Base-by-base conservation (phyloP, 129 eudicot genomes). In the Cynara cardunculus region DNA sequence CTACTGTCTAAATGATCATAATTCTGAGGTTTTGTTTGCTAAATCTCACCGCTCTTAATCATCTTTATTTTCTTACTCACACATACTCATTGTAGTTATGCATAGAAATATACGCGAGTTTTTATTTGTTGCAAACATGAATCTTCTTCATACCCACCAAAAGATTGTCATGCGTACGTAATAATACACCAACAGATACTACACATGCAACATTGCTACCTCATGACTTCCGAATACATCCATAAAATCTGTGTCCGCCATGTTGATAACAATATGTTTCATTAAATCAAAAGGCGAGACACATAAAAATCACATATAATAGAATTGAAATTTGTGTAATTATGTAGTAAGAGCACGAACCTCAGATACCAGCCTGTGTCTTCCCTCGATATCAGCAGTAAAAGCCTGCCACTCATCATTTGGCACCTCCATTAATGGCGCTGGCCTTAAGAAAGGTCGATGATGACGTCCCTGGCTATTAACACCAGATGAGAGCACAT, bases 311-410 rank as follows among this genome's bases (percentile, higher is more conserved):
- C 73, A 72, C 22, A 53, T 10, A 37, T 65, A 12, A 30, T 35
- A 25, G 25, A 39, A 62, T 21, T 25, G 35, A 80, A 5, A 37
- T 49, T 21, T 8, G 24, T 26, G 9, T 12, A 73, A 72, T 34
- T 14, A 71, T 21, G 31, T 21, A 31, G 25, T 71, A 32, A 49
- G 18, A 79, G 10, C 35, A 80, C 75, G 82, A 84, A 86, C 93
- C 88, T 88, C 89, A 18, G 91, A 82, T 46, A 89, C 92, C 77
- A 90, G 88, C 79, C 90, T 87, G 1, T 90, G 92, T 62, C 97
- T 90, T 68, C 90, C 92, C 74, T 87, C 91, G 69, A 86, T 81
- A 76, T 85, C 93, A 80, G 76, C 88, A 73, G 89, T 87, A 74
- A 86, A 70, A 72, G 88, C 73, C 80, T 86, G 96, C 91, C 90